A percentile compares a stretch with the other conserved stretches of the same genome.
phyloP scores from a whole-genome alignment of 805 yeast genomes.

The Wickerhamomyces chaumierensis region DNA sequence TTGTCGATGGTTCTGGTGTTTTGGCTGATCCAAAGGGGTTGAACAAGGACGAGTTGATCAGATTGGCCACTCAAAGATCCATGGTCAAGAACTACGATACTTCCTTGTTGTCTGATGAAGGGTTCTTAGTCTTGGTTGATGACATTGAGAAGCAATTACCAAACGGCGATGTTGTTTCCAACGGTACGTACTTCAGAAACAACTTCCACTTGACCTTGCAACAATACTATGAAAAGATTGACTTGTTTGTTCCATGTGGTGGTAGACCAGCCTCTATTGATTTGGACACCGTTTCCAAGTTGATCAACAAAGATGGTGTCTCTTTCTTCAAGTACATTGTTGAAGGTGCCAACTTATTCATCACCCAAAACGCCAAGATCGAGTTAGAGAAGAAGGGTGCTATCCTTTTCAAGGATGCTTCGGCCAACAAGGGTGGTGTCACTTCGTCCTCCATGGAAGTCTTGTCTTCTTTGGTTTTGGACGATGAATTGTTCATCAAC shows the following conservation, averaged over 20 bases:
- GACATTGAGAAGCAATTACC: constrained; percentile 75
- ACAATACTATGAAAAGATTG: constrained; percentile 53
- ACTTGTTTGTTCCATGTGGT: constrained; percentile 95
- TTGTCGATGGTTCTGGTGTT: constrained; percentile 95
- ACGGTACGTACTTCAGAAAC: constrained; percentile 87
- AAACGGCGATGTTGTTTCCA: constrained; percentile 55
- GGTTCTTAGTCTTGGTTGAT: constrained; percentile 78
- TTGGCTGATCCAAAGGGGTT: constrained; percentile 86
- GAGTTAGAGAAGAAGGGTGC: constrained; percentile 81
- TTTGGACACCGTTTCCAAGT: constrained; percentile 62
- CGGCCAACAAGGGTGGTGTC: constrained; percentile 97
- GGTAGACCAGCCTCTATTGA: constrained; percentile 97
- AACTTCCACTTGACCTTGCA: constrained; percentile 70
- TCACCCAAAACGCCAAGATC: constrained; percentile 88
- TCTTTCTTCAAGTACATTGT: constrained; percentile 77
- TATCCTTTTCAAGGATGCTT: constrained; percentile 85
- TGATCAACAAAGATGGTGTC: constrained; percentile 68
- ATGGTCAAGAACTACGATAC: constrained; percentile 64
- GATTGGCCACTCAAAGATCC: constrained; percentile 67
- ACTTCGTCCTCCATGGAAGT: constrained; percentile 95
- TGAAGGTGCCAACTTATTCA: constrained; percentile 95
- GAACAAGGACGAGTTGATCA: constrained; percentile 63
- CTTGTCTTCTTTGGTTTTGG: constrained; percentile 84
- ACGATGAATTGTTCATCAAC: constrained; percentile 68
- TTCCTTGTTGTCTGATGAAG: constrained; percentile 55